Percentiles rank a stretch among this genome's conserved stretches.
These are phyloP conservation scores for Camellia oleifera DNA, from an alignment of 179 eudicot genomes.

Conservation along the genomic window DNA sequence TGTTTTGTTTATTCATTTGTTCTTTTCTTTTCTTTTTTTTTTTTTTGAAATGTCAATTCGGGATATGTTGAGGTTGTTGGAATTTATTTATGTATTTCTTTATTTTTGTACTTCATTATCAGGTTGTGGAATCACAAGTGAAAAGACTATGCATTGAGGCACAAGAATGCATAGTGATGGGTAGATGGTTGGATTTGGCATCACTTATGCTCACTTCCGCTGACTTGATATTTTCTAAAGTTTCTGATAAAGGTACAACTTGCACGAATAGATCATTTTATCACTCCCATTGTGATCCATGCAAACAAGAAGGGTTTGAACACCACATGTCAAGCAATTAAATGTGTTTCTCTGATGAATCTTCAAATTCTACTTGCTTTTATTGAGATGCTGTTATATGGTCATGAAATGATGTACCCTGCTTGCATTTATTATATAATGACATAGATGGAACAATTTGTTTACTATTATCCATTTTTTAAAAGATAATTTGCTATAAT, in stretches of 20 bases:
- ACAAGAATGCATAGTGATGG: slow-evolving; percentile 57
- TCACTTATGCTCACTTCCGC: slow-evolving; percentile 81
- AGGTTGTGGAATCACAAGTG: slow-evolving; percentile 83
- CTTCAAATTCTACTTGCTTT: background rate
- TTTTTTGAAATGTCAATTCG: background rate
- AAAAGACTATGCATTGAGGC: slow-evolving; percentile 70
- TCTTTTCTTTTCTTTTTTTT: background rate
- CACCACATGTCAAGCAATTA: background rate
- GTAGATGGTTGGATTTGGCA: slow-evolving; percentile 87
- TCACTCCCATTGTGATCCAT: background rate
- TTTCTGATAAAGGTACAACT: slow-evolving; percentile 74
- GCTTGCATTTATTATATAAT: background rate
- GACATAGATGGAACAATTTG: background rate
- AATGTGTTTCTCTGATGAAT: background rate
- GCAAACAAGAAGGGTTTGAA: background rate
- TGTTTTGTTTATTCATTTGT: background rate
- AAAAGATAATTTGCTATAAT: no score
- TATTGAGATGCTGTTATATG: background rate
- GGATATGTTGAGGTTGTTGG: background rate
- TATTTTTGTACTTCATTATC: background rate
- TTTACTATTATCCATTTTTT: background rate
- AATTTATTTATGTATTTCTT: background rate
- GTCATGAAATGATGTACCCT: background rate
- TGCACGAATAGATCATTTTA: background rate
- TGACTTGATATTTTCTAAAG: slow-evolving; percentile 73